Evolutionary conservation across 2,329 filamentous ascomycete species (phyloP).

Genomic region (Stachybotrys elegans): DNA sequence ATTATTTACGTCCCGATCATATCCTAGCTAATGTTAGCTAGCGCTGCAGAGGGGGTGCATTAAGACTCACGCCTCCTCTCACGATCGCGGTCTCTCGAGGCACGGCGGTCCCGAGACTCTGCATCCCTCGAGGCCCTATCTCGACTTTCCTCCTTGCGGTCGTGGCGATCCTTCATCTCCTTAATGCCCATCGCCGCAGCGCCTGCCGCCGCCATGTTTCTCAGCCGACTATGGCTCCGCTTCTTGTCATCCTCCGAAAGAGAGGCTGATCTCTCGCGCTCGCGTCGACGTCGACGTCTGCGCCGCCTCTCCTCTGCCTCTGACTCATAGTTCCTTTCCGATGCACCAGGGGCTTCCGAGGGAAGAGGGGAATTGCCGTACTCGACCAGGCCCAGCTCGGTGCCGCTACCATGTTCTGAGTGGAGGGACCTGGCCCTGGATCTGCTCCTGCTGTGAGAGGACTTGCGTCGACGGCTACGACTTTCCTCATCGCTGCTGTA

Average conservation of each 20-base stretch:
- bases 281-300: conserved; percentile 32
- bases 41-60: conserved; percentile 14
- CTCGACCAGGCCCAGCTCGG: conserved; percentile 64
- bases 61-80: conserved; percentile 12
- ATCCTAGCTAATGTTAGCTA: conserved; percentile 12
- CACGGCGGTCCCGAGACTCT: not conserved
- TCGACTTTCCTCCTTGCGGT: conserved; percentile 29
- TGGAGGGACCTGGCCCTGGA: conserved; percentile 45
- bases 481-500: conserved; percentile 26
- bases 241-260: conserved; percentile 33
- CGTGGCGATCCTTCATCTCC: conserved; percentile 48
- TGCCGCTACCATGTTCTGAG: conserved; percentile 53
- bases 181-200: conserved; percentile 60
- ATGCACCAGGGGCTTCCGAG: conserved; percentile 30
- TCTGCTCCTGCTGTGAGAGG: conserved; percentile 39
- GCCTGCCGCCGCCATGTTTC: conserved; percentile 52
- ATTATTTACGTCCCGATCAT: conserved; percentile 19
- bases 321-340: conserved; percentile 39
- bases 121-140: not conserved
- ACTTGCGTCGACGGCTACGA: conserved; percentile 29
- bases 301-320: conserved; percentile 39
- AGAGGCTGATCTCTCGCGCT: conserved; percentile 28
- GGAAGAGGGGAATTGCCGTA: conserved; percentile 56
- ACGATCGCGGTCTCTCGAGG: not conserved
- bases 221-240: conserved; percentile 49